These are phyloP conservation scores for Leccinum angustisporum DNA, from an alignment of 1,284 basidiomycete genomes.

Conservation along the genomic window DNA sequence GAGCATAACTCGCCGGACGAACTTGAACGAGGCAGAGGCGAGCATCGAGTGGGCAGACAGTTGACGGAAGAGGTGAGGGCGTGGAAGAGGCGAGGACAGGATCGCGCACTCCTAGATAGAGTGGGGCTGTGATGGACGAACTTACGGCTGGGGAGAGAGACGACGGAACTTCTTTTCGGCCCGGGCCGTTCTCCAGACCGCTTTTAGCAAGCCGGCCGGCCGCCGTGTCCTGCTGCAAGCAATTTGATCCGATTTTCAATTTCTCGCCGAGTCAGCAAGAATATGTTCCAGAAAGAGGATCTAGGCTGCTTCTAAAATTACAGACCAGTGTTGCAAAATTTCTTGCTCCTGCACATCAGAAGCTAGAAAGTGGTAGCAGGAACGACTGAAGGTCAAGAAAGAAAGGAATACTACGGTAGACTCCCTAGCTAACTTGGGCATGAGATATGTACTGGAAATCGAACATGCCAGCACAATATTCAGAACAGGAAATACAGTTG, in stretches of 20 bases:
- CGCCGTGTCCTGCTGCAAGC: no score
- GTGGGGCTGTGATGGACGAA: background rate
- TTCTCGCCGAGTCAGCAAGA: no score
- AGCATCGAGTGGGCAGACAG: background rate
- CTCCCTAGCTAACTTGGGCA: slow-evolving; percentile 10
- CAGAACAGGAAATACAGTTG: background rate
- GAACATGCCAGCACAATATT: slow-evolving; percentile 5
- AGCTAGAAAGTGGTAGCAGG: background rate
- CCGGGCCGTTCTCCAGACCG: no score
- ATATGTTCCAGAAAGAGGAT: no score
- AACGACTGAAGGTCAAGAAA: background rate
- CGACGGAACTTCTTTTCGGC: no score
- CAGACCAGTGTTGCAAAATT: no score
- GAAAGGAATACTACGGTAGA: slow-evolving; percentile 2
- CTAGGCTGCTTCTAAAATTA: no score
- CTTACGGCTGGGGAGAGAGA: no score
- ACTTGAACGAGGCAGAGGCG: background rate
- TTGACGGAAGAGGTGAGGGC: no score
- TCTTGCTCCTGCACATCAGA: background rate
- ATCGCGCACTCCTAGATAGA: background rate
- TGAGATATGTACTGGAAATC: background rate
- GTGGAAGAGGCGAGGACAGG: background rate
- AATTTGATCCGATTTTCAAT: no score
- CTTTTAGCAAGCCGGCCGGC: no score
- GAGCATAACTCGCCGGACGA: background rate